Evolutionary conservation across 805 yeast genomes (phyloP).

Genomic region (Teunomyces barrocoloradensis): DNA sequence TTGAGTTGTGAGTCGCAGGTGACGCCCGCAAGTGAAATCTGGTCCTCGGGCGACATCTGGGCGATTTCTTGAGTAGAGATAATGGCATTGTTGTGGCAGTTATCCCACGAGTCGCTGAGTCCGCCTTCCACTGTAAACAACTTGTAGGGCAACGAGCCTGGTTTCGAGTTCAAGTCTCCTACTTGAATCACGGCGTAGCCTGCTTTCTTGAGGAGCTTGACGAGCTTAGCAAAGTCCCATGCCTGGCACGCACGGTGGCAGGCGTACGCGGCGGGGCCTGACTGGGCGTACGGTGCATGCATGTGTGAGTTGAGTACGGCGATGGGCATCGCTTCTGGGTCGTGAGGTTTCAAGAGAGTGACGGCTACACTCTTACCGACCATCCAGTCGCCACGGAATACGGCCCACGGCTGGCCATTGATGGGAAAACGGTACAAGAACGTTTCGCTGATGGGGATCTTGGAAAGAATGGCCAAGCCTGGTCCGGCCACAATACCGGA

Average conservation of each 20-base stretch:
- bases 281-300: slow-evolving; percentile 90
- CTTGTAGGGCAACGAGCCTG: slow-evolving; percentile 79
- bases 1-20: slow-evolving; percentile 88
- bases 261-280: slow-evolving; percentile 85
- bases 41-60: slow-evolving; percentile 40
- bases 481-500: slow-evolving; percentile 92
- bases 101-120: slow-evolving; percentile 80
- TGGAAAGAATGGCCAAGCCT: slow-evolving; percentile 81
- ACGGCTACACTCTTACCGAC: slow-evolving; percentile 90
- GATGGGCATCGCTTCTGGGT: slow-evolving; percentile 49
- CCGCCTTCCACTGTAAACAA: slow-evolving; percentile 69
- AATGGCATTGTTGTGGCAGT: slow-evolving; percentile 41
- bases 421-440: slow-evolving; percentile 83
- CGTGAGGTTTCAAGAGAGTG: slow-evolving; percentile 55
- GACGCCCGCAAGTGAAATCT: slow-evolving; percentile 70
- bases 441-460: slow-evolving; percentile 77
- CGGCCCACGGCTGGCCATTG: slow-evolving; percentile 92
- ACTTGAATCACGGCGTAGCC: slow-evolving; percentile 87
- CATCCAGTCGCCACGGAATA: slow-evolving; percentile 94
- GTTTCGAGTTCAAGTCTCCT: slow-evolving; percentile 89
- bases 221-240: slow-evolving; percentile 83
- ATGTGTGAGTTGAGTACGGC: slow-evolving; percentile 89
- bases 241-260: slow-evolving; percentile 95
- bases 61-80: slow-evolving; percentile 21
- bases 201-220: slow-evolving; percentile 57